Percentiles rank a stretch among this genome's conserved stretches.
These are phyloP conservation scores for Solanum aculeatissimum DNA, from an alignment of 305 asterid species.

Conservation along the genomic window DNA sequence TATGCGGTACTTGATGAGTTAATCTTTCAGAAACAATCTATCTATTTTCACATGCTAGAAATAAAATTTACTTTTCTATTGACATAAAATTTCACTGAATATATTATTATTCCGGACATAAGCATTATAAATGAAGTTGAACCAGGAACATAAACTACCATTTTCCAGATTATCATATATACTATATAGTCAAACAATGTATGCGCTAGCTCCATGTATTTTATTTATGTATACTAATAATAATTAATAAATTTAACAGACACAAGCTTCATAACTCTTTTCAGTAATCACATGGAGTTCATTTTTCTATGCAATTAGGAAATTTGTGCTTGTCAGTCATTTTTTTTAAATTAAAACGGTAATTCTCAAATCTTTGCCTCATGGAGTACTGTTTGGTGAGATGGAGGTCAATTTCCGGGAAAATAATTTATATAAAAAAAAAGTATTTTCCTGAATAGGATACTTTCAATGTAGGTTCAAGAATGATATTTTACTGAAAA, in stretches of 20 bases:
- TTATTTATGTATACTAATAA: neutral
- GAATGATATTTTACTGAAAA: too few relatives aligned
- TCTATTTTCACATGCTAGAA: too few relatives aligned
- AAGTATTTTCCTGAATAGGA: too few relatives aligned
- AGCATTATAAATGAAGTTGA: neutral
- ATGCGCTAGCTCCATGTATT: neutral
- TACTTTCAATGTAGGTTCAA: too few relatives aligned
- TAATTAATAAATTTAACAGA: too few relatives aligned
- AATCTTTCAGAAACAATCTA: too few relatives aligned
- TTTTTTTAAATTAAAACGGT: neutral
- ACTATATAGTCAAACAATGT: neutral
- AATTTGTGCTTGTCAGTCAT: neutral
- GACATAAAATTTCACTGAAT: too few relatives aligned
- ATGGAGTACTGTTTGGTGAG: neutral
- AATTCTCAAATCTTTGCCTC: neutral
- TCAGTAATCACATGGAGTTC: neutral
- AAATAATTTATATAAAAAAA: neutral
- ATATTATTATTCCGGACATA: too few relatives aligned
- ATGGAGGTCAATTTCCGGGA: neutral
- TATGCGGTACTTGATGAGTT: too few relatives aligned
- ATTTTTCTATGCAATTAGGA: neutral
- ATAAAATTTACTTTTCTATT: too few relatives aligned
- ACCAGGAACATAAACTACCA: neutral
- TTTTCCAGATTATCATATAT: neutral
- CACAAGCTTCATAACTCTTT: too few relatives aligned